phyloP scores from a whole-genome alignment of 2,329 filamentous ascomycete species.

The Pseudofabraea citricarpa region DNA sequence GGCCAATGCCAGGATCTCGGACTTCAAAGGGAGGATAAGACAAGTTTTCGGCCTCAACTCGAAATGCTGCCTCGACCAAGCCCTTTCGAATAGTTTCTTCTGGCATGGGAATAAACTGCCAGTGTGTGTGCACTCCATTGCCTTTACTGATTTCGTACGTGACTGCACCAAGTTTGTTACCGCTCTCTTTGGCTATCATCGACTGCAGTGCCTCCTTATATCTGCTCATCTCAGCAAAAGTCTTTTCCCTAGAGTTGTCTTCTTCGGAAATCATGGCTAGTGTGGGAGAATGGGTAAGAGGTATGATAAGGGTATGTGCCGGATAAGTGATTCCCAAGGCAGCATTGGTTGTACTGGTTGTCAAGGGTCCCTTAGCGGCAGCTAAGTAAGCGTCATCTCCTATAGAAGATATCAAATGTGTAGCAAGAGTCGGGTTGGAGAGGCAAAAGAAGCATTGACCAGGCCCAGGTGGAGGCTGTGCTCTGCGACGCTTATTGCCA shows the following conservation, averaged over 20 bases:
- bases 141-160: constrained; percentile 88
- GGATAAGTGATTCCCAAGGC: constrained; percentile 67
- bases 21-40: constrained; percentile 47
- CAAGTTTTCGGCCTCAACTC: constrained; percentile 77
- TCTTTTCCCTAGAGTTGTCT: constrained; percentile 49
- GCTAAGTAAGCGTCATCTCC: constrained; percentile 85
- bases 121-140: constrained; percentile 82
- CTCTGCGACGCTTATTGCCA: constrained; percentile 40
- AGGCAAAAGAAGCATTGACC: constrained; percentile 93
- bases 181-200: constrained; percentile 61
- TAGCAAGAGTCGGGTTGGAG: constrained; percentile 76
- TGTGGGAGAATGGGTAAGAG: constrained; percentile 75
- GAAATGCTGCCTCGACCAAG: constrained; percentile 83
- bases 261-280: constrained; percentile 58
- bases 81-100: constrained; percentile 63
- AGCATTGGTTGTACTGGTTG: constrained; percentile 62
- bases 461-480: constrained; percentile 60
- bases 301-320: constrained; percentile 86
- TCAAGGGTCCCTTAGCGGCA: constrained; percentile 85
- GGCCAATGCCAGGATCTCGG: constrained; percentile 44
- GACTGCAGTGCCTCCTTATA: constrained; percentile 74
- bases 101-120: constrained; percentile 84
- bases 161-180: constrained; percentile 67
- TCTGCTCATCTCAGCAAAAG: constrained; percentile 75
- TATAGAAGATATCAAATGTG: constrained; percentile 86